Evolutionary conservation across 257 asterid genomes (phyloP).

Genomic region (Henckelia pumila): DNA sequence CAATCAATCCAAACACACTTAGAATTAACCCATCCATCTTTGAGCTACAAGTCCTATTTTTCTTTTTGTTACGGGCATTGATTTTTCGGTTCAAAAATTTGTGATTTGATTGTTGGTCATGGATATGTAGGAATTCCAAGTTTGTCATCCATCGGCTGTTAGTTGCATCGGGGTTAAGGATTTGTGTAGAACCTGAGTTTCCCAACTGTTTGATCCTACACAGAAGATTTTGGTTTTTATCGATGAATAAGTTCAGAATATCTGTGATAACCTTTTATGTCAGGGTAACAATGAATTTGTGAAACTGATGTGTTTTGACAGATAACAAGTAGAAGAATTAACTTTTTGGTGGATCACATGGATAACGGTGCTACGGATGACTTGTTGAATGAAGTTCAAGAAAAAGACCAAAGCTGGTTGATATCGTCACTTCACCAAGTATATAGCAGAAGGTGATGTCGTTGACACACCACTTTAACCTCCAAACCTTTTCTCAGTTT

Average conservation of each 20-base stretch:
- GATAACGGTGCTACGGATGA: constrained; percentile 50
- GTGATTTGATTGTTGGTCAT: constrained; percentile 21
- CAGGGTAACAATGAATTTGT: constrained; percentile 23
- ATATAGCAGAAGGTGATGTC: constrained; percentile 92
- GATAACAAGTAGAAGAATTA: constrained; percentile 90
- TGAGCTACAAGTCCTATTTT: constrained; percentile 5
- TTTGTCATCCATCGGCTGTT: constrained; percentile 18
- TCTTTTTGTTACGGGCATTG: constrained; percentile 2
- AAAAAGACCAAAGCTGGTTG: constrained; percentile 91
- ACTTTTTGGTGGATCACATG: constrained; percentile 73
- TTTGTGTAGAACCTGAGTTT: constrained; percentile 10
- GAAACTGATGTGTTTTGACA: constrained; percentile 38
- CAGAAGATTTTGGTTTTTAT: constrained; percentile 5
- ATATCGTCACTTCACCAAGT: constrained; percentile 94
- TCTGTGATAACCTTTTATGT: constrained; percentile 15
- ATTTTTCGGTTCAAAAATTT: constrained; percentile 8
- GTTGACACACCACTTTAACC: constrained; percentile 27
- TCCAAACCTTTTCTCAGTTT: constrained; percentile 23
- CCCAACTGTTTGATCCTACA: constrained; percentile 6
- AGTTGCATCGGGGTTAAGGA: constrained; percentile 9
- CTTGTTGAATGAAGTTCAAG: constrained; percentile 53
- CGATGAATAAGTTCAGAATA: constrained; percentile 25
- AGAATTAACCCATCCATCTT: constrained; percentile 4
- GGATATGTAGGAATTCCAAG: neutral
- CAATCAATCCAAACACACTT: neutral